These are phyloP conservation scores for Sesbania bispinosa DNA, from an alignment of 306 rosid species.

Conservation along the genomic window DNA sequence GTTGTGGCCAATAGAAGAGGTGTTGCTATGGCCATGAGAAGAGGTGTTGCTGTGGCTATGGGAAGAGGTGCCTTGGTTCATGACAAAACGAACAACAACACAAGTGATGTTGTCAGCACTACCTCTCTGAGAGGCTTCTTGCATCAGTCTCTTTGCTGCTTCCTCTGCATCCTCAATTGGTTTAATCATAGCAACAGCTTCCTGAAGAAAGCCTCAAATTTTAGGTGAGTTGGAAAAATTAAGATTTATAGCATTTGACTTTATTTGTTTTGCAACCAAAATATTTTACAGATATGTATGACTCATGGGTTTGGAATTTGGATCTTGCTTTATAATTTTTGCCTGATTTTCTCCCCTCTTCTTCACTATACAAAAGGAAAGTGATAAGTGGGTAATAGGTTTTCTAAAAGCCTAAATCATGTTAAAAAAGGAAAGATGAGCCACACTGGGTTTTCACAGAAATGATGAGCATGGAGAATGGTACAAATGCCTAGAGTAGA, in stretches of 20 bases:
- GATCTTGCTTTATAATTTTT: too few species aligned
- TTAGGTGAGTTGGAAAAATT: not conserved
- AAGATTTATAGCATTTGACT: not conserved
- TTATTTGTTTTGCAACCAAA: not conserved
- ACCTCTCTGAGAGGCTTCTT: constrained; percentile 86
- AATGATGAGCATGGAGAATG: not conserved
- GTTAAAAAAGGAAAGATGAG: not conserved
- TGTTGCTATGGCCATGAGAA: too few species aligned
- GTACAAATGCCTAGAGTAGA: not conserved
- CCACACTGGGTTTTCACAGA: not conserved
- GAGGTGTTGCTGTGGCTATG: too few species aligned
- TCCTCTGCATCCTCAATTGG: constrained; percentile 80
- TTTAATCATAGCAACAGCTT: constrained; percentile 81
- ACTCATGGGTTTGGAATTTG: not conserved
- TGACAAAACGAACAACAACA: constrained; percentile 88
- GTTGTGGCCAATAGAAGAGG: too few species aligned
- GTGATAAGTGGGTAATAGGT: too few species aligned
- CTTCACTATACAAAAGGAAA: not conserved
- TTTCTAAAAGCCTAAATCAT: too few species aligned
- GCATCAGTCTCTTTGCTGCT: constrained; percentile 84
- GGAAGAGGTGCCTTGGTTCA: constrained; percentile 54
- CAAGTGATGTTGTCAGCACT: constrained; percentile 93
- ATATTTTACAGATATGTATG: not conserved
- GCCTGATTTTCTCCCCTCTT: too few species aligned
- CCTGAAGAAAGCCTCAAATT: constrained; percentile 42